These are phyloP conservation scores for Rhododendron simsii DNA, from an alignment of 148 eudicot genomes.

Conservation along the genomic window DNA sequence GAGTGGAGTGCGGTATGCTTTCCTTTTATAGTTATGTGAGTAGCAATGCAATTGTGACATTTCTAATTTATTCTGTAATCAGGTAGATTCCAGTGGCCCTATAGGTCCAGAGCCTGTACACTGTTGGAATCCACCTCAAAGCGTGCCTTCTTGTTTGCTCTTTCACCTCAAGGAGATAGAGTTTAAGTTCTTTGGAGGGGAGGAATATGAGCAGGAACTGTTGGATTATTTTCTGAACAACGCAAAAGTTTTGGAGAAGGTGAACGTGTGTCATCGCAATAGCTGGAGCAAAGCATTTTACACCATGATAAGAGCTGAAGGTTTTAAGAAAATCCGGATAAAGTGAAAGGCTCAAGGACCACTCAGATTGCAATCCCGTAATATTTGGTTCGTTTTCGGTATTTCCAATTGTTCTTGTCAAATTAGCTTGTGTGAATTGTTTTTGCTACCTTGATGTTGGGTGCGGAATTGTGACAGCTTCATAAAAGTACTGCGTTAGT, in stretches of 20 bases:
- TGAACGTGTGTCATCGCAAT: neutral
- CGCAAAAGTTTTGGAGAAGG: conserved; percentile 9
- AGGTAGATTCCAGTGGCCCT: neutral
- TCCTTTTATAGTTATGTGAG: neutral
- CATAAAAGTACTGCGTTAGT: too few species aligned
- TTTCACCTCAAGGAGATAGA: conserved; percentile 11
- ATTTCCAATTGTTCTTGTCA: too few species aligned
- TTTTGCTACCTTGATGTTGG: too few species aligned
- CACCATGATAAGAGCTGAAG: too few species aligned
- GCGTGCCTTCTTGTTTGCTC: conserved; percentile 6
- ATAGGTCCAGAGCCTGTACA: accelerated
- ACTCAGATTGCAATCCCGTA: too few species aligned
- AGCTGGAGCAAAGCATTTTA: neutral
- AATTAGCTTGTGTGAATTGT: too few species aligned
- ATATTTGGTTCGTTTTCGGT: too few species aligned
- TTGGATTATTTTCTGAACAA: neutral
- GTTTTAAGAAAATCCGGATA: too few species aligned
- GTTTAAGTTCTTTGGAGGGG: neutral
- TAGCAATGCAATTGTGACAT: neutral
- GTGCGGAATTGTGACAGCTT: too few species aligned
- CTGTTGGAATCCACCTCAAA: neutral
- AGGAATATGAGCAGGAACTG: neutral
- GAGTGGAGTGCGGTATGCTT: neutral
- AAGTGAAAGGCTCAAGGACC: too few species aligned
- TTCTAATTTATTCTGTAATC: neutral